Conservation (phyloP, 306 rosid genomes). For the Malus fusca region DNA sequence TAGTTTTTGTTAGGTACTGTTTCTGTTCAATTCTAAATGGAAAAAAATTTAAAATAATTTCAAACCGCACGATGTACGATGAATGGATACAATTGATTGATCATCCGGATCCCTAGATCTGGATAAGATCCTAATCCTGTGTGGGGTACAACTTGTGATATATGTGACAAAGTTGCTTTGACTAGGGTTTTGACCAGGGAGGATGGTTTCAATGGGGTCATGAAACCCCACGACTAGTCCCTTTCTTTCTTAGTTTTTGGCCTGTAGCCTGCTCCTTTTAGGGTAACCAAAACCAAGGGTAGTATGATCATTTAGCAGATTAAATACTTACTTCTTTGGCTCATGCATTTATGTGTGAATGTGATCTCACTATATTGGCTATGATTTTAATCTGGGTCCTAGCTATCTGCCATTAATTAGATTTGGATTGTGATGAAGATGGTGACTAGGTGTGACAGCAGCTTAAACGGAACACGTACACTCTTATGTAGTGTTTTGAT, state of each 20-base stretch:
- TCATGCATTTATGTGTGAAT: constrained; percentile 7
- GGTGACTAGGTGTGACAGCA: not conserved
- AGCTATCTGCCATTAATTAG: not conserved
- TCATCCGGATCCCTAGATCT: too few relatives aligned
- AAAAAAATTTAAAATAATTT: too few relatives aligned
- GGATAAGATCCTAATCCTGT: too few relatives aligned
- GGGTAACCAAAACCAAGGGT: not conserved
- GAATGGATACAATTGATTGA: too few relatives aligned
- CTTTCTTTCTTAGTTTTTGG: constrained; percentile 28
- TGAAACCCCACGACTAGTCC: constrained; percentile 18
- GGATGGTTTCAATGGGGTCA: constrained; percentile 11
- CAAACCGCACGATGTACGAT: rapidly evolving
- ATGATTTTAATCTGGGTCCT: not conserved
- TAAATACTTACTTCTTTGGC: too few relatives aligned
- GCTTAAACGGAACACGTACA: too few relatives aligned
- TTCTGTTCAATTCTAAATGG: too few relatives aligned
- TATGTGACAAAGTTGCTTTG: constrained; percentile 17
- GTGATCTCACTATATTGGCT: not conserved
- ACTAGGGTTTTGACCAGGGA: constrained; percentile 16
- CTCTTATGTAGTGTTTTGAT: too few relatives aligned
- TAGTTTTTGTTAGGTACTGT: too few relatives aligned
- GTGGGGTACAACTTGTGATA: not conserved
- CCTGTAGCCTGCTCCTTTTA: constrained; percentile 28
- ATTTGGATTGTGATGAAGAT: not conserved
- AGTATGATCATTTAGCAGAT: not conserved